Percentiles rank a stretch among this genome's conserved stretches.
Conservation (phyloP, 2,329 filamentous ascomycete genomes). For the Clonostachys chloroleuca region DNA sequence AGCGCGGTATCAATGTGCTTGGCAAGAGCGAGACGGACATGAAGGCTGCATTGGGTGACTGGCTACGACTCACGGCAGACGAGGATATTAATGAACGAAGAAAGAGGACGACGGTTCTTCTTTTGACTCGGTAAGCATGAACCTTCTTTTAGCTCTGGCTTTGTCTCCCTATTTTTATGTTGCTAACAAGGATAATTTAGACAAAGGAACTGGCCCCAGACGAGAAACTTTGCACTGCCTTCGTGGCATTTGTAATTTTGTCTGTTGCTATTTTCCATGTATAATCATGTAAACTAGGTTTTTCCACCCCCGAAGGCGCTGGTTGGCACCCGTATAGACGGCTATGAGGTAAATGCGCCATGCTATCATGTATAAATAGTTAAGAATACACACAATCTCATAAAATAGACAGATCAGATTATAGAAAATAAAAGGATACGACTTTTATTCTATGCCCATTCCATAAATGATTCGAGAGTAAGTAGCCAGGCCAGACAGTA, state of each 20-base stretch:
- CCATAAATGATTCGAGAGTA: too few relatives aligned
- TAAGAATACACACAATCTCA: too few relatives aligned
- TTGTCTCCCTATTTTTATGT: not conserved
- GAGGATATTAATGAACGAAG: constrained; percentile 28
- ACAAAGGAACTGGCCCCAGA: constrained; percentile 32
- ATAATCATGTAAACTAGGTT: not conserved
- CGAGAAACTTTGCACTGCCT: constrained; percentile 33
- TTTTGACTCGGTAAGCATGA: constrained; percentile 33
- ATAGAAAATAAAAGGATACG: too few relatives aligned
- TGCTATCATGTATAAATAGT: too few relatives aligned
- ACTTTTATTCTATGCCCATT: too few relatives aligned
- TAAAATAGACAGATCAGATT: too few relatives aligned
- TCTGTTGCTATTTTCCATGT: not conserved
- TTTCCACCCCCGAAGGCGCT: not conserved
- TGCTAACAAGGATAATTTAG: constrained; percentile 14
- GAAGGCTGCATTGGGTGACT: constrained; percentile 35
- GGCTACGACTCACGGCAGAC: constrained; percentile 39
- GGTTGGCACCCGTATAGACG: too few relatives aligned
- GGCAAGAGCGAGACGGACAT: constrained; percentile 55
- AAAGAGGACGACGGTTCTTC: constrained; percentile 29
- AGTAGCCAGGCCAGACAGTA: too few relatives aligned
- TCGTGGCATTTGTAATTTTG: constrained; percentile 28
- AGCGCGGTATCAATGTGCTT: constrained; percentile 59
- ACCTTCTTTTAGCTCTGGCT: not conserved
- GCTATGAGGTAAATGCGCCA: too few relatives aligned